phyloP scores from a whole-genome alignment of 805 yeast species.

The Blastobotrys chiropterorum region DNA sequence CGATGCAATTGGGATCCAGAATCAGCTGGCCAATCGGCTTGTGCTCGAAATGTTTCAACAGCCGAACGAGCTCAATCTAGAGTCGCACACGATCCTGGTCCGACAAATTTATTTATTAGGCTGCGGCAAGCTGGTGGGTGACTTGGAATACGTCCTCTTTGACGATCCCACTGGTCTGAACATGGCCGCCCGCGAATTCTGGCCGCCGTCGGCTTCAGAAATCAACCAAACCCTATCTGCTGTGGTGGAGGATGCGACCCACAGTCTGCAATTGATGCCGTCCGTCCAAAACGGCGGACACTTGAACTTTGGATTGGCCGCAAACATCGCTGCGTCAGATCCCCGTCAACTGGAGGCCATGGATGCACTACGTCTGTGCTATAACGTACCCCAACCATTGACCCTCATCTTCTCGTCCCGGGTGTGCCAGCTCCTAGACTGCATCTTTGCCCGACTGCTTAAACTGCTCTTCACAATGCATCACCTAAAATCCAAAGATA shows the following conservation, averaged over 20 bases:
- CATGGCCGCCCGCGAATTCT: neutral
- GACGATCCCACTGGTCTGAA: neutral
- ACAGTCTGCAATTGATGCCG: neutral
- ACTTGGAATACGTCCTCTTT: conserved; percentile 2
- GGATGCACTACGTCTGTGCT: conserved; percentile 3
- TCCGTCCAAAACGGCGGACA: neutral
- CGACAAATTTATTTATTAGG: conserved; percentile 1
- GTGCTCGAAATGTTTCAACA: neutral
- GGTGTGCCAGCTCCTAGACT: neutral
- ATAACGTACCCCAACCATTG: conserved; percentile 6
- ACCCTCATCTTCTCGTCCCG: neutral
- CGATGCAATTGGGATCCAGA: neutral
- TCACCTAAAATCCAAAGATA: neutral
- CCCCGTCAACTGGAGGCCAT: neutral
- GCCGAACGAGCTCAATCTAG: neutral
- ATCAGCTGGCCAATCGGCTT: conserved; percentile 1
- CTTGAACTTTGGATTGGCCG: conserved; percentile 1
- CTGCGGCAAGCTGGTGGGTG: neutral
- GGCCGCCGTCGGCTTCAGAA: conserved; percentile 8
- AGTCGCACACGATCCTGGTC: neutral
- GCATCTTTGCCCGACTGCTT: neutral
- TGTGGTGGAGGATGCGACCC: conserved; percentile 1
- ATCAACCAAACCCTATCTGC: conserved; percentile 4
- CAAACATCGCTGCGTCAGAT: neutral
- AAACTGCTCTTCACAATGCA: neutral